Conservation (phyloP, 1,284 basidiomycete genomes). For the Cystobasidiaceae sp. region DNA sequence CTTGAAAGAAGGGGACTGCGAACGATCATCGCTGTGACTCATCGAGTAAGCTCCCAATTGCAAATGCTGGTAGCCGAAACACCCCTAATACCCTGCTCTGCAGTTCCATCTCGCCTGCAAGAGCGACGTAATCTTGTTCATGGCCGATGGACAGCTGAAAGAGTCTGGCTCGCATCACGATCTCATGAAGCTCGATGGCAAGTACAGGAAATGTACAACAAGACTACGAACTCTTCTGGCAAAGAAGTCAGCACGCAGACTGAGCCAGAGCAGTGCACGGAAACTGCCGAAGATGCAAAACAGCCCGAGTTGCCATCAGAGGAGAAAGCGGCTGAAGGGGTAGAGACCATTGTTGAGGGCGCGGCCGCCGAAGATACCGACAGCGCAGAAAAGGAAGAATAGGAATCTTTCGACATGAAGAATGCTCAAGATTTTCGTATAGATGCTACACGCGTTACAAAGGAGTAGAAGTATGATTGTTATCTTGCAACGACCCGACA, state of each 20-base stretch:
- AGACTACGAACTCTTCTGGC: constrained; percentile 1
- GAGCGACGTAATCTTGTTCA: constrained; percentile 17
- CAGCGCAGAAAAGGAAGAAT: too few relatives aligned
- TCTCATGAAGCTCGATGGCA: constrained; percentile 17
- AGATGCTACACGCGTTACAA: too few relatives aligned
- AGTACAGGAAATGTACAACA: constrained; percentile 25
- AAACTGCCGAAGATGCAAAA: background rate
- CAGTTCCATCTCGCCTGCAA: constrained; percentile 21
- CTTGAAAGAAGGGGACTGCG: background rate
- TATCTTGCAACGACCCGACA: too few relatives aligned
- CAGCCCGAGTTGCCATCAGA: background rate
- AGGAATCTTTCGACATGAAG: too few relatives aligned
- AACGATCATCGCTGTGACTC: constrained; percentile 18
- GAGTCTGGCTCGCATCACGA: constrained; percentile 17
- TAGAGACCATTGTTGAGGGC: too few relatives aligned
- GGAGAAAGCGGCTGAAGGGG: background rate
- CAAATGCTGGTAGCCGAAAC: background rate
- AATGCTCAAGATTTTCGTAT: too few relatives aligned
- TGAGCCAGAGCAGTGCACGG: too few relatives aligned
- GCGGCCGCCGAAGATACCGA: too few relatives aligned
- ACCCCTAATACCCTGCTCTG: background rate
- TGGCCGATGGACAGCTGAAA: constrained; percentile 11
- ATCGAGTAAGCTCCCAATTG: background rate
- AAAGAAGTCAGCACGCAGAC: constrained; percentile 11
- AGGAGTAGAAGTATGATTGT: too few relatives aligned